Conservation (phyloP, 164 flowering plant species). For the Platanus orientalis region DNA sequence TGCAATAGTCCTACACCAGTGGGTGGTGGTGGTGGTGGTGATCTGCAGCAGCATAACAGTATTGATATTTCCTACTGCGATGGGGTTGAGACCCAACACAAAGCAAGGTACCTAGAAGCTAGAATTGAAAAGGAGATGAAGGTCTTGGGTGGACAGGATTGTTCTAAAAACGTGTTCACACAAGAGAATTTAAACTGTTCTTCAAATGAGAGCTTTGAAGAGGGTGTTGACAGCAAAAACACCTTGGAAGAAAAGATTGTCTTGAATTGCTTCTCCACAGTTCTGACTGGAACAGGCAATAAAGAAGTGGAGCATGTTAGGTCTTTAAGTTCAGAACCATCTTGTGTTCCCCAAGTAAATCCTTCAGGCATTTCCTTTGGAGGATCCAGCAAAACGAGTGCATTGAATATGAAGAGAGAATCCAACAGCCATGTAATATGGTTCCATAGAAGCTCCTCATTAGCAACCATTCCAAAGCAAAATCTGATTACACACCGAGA, state of each 20-base stretch:
- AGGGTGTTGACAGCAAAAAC: not conserved
- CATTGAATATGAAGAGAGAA: not conserved
- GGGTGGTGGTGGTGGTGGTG: not conserved
- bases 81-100: not conserved
- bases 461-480: not conserved
- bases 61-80: not conserved
- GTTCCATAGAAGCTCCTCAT: constrained; percentile 1
- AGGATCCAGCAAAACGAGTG: not conserved
- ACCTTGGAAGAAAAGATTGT: not conserved
- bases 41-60: not conserved
- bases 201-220: not conserved
- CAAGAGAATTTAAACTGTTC: not conserved
- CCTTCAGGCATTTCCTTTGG: not conserved
- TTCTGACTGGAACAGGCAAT: not conserved
- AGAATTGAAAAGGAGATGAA: constrained; percentile 7
- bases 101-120: not conserved
- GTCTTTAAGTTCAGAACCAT: not conserved
- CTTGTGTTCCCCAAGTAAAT: not conserved
- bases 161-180: not conserved
- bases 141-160: not conserved
- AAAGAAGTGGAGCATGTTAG: not conserved
- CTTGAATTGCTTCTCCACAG: not conserved
- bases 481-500: constrained; percentile 2
- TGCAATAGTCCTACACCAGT: not conserved
- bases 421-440: not conserved